phyloP scores from a whole-genome alignment of 177 flowering plant genomes.

The Tripterygium wilfordii region DNA sequence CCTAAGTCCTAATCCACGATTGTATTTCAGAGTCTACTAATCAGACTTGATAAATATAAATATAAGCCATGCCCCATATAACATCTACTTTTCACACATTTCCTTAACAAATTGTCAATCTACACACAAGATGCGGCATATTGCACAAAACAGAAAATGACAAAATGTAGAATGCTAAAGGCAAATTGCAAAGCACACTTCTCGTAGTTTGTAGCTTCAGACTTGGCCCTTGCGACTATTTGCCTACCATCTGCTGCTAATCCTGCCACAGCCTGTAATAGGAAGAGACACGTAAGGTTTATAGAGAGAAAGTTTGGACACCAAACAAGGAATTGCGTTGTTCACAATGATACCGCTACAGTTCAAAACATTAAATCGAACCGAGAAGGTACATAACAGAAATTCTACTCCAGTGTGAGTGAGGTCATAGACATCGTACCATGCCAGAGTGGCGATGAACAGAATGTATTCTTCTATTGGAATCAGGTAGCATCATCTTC shows the following conservation, averaged over 20 bases:
- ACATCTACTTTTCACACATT: no score
- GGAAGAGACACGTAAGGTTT: neutral
- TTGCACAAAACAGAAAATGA: no score
- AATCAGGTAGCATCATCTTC: conserved; percentile 94
- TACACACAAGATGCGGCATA: no score
- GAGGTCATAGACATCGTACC: conserved; percentile 32
- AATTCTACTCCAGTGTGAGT: neutral
- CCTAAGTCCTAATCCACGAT: no score
- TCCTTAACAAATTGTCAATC: no score
- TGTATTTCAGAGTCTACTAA: no score
- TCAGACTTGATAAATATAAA: no score
- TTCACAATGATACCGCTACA: no score
- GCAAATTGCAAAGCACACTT: conserved; percentile 31
- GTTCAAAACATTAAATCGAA: no score
- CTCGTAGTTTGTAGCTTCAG: conserved; percentile 78
- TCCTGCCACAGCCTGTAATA: conserved; percentile 76
- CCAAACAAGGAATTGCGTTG: no score
- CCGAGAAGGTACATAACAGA: neutral
- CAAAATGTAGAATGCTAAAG: no score
- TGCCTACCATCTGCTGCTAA: conserved; percentile 96
- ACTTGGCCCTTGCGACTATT: conserved; percentile 82
- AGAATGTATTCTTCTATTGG: conserved; percentile 82
- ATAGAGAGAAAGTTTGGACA: neutral
- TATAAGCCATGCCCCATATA: no score
- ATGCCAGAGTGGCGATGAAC: conserved; percentile 91